A percentile compares a stretch with the other conserved stretches of the same genome.
phyloP scores from a whole-genome alignment of 306 rosid genomes.

The Trifolium subterraneum region DNA sequence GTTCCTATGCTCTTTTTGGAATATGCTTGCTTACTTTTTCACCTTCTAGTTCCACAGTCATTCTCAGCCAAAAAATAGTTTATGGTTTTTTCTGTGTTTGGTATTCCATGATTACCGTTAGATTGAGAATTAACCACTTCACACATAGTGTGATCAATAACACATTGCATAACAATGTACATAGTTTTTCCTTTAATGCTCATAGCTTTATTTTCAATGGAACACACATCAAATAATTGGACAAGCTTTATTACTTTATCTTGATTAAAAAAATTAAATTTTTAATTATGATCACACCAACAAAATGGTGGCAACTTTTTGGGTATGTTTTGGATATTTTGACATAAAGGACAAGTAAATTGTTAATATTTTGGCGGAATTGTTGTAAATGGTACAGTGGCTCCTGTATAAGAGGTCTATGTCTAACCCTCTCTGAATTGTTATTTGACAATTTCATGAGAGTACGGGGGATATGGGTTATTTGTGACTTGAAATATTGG shows the following conservation, averaged over 20 bases:
- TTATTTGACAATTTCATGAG: neutral
- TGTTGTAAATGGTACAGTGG: neutral
- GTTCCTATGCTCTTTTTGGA: slow-evolving; percentile 4
- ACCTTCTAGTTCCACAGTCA: neutral
- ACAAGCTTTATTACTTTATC: neutral
- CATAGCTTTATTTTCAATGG: neutral
- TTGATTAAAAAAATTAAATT: neutral
- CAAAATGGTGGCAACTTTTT: slow-evolving; percentile 2
- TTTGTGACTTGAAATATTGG: neutral
- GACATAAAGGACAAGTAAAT: neutral
- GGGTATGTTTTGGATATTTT: slow-evolving; percentile 6
- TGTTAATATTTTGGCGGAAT: slow-evolving; percentile 2
- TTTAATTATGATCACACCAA: neutral
- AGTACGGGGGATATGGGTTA: slow-evolving; percentile 1
- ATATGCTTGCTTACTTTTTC: neutral
- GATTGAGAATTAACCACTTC: slow-evolving; percentile 1
- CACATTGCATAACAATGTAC: neutral
- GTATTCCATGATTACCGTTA: neutral
- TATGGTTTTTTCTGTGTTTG: neutral
- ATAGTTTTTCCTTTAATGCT: neutral
- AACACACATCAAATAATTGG: neutral
- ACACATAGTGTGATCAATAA: neutral
- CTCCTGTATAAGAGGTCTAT: slow-evolving; percentile 6
- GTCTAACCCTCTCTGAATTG: neutral
- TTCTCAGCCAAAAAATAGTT: neutral